Conservation (phyloP, 352 stramenopile species). For the Globisporangium recalcitrans region DNA sequence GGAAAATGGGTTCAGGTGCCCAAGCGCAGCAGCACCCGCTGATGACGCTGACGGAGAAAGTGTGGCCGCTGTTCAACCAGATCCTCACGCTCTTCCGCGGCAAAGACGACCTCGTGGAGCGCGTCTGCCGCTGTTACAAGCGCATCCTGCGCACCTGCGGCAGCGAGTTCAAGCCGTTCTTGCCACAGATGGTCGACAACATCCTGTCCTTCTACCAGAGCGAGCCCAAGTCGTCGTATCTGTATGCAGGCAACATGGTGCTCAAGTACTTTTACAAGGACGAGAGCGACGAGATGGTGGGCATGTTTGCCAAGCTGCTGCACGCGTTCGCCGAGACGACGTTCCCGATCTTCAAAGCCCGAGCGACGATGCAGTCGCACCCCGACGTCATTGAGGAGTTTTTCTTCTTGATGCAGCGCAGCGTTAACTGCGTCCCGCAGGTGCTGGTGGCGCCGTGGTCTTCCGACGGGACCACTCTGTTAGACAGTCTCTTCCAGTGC, state of each 20-base stretch:
- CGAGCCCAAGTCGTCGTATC: slow-evolving; percentile 81
- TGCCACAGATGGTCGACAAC: slow-evolving; percentile 76
- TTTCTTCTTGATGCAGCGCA: slow-evolving; percentile 92
- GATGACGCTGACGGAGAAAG: slow-evolving; percentile 64
- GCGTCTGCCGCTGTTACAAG: slow-evolving; percentile 84
- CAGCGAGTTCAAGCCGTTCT: slow-evolving; percentile 48
- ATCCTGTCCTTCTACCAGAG: slow-evolving; percentile 67
- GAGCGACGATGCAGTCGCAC: slow-evolving; percentile 57
- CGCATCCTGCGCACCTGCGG: slow-evolving; percentile 77
- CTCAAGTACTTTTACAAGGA: slow-evolving; percentile 64
- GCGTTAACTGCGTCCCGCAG: slow-evolving; percentile 81
- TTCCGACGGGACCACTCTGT: slow-evolving; percentile 34
- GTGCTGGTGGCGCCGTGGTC: slow-evolving; percentile 45
- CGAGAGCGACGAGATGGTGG: slow-evolving; percentile 27
- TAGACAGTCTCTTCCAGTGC: slow-evolving; percentile 81
- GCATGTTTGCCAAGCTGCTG: slow-evolving; percentile 54
- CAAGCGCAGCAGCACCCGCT: slow-evolving; percentile 30
- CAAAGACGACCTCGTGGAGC: slow-evolving; percentile 78
- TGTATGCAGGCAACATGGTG: slow-evolving; percentile 81
- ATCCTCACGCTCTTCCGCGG: slow-evolving; percentile 65
- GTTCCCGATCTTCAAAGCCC: slow-evolving; percentile 75
- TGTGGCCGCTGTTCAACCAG: slow-evolving; percentile 81
- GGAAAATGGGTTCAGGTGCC: slow-evolving; percentile 12
- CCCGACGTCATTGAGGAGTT: slow-evolving; percentile 95
- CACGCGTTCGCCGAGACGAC: slow-evolving; percentile 67